A percentile compares a stretch with the other conserved stretches of the same genome.
phyloP scores from a whole-genome alignment of 2,329 filamentous ascomycete genomes.

The Talaromyces piceae region DNA sequence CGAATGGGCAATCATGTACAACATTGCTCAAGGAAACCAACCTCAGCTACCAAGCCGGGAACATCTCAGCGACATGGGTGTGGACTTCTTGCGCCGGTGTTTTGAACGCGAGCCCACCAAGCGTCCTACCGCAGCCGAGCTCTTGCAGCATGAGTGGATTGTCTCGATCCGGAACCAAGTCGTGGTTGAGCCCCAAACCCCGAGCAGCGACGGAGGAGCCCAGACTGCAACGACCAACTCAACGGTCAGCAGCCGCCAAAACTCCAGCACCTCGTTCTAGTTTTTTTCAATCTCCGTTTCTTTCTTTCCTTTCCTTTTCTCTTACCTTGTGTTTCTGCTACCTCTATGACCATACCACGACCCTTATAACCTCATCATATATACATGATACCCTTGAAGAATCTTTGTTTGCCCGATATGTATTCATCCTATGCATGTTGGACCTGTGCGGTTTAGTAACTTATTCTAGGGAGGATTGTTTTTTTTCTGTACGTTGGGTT shows the following conservation, averaged over 20 bases:
- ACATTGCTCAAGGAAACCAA: conserved; percentile 93
- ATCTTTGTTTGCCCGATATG: not conserved
- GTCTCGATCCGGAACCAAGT: conserved; percentile 43
- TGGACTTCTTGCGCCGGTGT: conserved; percentile 82
- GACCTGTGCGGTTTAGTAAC: too few relatives aligned
- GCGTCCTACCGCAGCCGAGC: conserved; percentile 73
- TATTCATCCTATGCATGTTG: not conserved
- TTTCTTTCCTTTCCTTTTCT: not conserved
- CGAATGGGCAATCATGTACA: conserved; percentile 99
- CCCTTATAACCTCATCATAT: not conserved
- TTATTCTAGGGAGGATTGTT: too few relatives aligned
- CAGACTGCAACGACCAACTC: conserved; percentile 16
- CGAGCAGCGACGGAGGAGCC: conserved; percentile 33
- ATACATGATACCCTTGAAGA: not conserved
- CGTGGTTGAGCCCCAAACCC: conserved; percentile 37
- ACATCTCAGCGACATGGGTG: conserved; percentile 73
- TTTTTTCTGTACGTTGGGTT: too few relatives aligned
- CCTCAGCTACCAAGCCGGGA: conserved; percentile 75
- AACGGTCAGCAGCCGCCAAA: conserved; percentile 6
- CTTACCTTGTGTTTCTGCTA: not conserved
- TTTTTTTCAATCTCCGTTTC: not conserved
- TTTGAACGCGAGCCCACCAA: conserved; percentile 77
- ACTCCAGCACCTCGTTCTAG: conserved; percentile 8
- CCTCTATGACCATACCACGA: not conserved
- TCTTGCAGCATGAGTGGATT: conserved; percentile 92